Evolutionary conservation across 2,329 filamentous ascomycete species (phyloP), one percentile per base, ranked within the genome.

Genomic region (Xylariaceae sp.): DNA sequence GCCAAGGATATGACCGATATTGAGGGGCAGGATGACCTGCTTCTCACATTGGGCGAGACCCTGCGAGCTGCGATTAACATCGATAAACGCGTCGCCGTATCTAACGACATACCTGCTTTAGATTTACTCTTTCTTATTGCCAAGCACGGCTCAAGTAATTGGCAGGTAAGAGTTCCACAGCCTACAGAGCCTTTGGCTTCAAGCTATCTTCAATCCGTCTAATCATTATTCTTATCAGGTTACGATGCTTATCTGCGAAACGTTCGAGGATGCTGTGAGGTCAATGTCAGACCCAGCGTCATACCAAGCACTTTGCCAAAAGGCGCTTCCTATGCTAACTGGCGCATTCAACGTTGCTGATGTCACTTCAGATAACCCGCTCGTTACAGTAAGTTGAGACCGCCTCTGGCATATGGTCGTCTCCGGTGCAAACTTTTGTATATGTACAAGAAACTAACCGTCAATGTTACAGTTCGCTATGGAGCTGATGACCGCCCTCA

Each of bases 271-370:
- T 43, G 87, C 97, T 54, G 89, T 93, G 5, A 79, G 82, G 48
- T 81, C 79, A 1, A 83, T 96, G 56, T 78, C 89, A 2, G 85
- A 87, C 20, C 76, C 81, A 6, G 84, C 89, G 7, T 82, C 86
- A 0, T 99, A 93, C 71, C 81, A 88, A 47, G 84, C 85, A 10
- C 82, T 99, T 6, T 96, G 93, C 70, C 80, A 85, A 65, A 96
- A 93, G 73, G 90, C 96, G 4, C 76, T 98, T 7, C 95, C 95
- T 12, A 91, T 91, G 0, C 77, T 99, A 48, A 96, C 88, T 18
- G 91, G 90, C 23, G 92, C 93, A 12, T 93, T 98, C 70, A 91
- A 96, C 69, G 87, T 96, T 37, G 92, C 91, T 21, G 88, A 88
- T 62, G 79, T 96, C 60, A 96, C 91, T 0, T 86, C 93, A 62